Percentiles rank a stretch among this genome's conserved stretches.
Conservation (phyloP, 116 monocot species). For the Iris pallida region DNA sequence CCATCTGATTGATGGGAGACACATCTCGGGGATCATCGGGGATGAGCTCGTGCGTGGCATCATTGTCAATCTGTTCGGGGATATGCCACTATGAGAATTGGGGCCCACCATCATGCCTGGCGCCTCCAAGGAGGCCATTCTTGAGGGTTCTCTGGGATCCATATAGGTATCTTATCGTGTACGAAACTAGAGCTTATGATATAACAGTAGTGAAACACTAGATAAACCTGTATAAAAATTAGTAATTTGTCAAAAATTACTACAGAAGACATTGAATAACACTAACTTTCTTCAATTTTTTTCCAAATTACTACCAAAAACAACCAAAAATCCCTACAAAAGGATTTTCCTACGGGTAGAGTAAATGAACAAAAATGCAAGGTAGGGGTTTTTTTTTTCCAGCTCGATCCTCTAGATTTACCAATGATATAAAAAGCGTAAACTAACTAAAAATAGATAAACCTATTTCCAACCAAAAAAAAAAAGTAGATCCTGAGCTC, state of each 20-base stretch:
- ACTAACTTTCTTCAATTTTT: too few relatives aligned
- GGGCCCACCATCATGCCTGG: slow-evolving; percentile 30
- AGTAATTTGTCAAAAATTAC: too few relatives aligned
- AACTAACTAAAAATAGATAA: too few relatives aligned
- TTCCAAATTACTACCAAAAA: neutral
- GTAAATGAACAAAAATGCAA: too few relatives aligned
- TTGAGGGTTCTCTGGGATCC: slow-evolving; percentile 36
- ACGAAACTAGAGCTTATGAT: too few relatives aligned
- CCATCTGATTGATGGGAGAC: slow-evolving; percentile 27
- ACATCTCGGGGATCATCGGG: slow-evolving; percentile 34
- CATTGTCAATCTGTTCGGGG: slow-evolving; percentile 21
- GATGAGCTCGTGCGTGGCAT: neutral
- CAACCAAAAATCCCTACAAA: neutral
- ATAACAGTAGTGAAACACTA: neutral
- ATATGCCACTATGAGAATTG: slow-evolving; percentile 13
- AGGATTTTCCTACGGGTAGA: too few relatives aligned
- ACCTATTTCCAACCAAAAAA: too few relatives aligned
- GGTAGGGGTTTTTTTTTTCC: too few relatives aligned
- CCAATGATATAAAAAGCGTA: too few relatives aligned
- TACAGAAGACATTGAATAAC: too few relatives aligned
- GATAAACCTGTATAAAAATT: neutral
- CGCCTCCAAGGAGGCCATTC: slow-evolving; percentile 25
- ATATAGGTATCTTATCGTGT: slow-evolving; percentile 4
- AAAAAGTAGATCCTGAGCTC: too few relatives aligned
- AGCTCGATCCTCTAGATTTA: too few relatives aligned